Conservation (phyloP, 2,329 filamentous ascomycete species). For the Trichoderma pleuroti region DNA sequence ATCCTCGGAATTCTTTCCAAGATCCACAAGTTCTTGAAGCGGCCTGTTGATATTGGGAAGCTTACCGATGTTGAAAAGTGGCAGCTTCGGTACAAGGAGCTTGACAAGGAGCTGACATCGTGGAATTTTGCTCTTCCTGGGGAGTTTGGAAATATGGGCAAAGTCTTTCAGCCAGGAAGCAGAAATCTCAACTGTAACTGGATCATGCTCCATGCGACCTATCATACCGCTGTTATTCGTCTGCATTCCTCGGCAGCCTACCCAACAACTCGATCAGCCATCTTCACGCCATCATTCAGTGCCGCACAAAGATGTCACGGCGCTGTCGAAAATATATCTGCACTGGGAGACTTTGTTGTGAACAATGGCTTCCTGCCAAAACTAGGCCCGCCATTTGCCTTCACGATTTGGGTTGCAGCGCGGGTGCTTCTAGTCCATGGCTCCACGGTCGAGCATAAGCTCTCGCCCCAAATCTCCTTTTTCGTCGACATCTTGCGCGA, state of each 20-base stretch:
- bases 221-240: conserved; percentile 84
- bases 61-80: conserved; percentile 82
- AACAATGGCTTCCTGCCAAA: conserved; percentile 71
- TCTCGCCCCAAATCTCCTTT: conserved; percentile 74
- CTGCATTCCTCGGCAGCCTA: conserved; percentile 91
- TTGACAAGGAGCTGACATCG: conserved; percentile 72
- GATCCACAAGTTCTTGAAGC: conserved; percentile 84
- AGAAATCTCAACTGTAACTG: conserved; percentile 75
- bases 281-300: conserved; percentile 85
- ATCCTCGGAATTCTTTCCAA: conserved; percentile 82
- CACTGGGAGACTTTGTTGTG: conserved; percentile 73
- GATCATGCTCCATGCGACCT: conserved; percentile 89
- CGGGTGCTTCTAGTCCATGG: conserved; percentile 84
- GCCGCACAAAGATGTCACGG: conserved; percentile 78
- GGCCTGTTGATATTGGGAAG: conserved; percentile 82
- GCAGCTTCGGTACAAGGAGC: conserved; percentile 81
- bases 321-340: conserved; percentile 78
- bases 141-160: conserved; percentile 81
- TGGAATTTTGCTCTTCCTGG: conserved; percentile 83
- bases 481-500: conserved; percentile 78
- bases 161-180: conserved; percentile 67
- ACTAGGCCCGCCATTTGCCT: conserved; percentile 86
- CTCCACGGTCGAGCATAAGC: conserved; percentile 79
- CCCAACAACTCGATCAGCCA: conserved; percentile 80
- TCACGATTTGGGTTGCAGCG: conserved; percentile 88